Conservation (phyloP, 2,329 filamentous ascomycete genomes). For the Aspergillus eucalypticola region DNA sequence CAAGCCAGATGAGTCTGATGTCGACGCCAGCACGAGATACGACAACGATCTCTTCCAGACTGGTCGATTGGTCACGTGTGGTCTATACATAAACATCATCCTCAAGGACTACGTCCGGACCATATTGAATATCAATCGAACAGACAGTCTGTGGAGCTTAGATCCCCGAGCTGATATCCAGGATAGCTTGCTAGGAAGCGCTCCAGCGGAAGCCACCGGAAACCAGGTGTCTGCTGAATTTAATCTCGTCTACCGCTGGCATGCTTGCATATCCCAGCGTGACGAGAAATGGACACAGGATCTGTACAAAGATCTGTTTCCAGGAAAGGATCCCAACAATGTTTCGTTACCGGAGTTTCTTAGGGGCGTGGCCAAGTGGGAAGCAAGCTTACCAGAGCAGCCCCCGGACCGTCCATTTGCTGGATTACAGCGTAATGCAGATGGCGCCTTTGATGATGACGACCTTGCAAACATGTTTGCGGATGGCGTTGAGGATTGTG, state of each 20-base stretch:
- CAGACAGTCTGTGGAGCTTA: slow-evolving; percentile 61
- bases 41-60: slow-evolving; percentile 55
- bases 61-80: slow-evolving; percentile 55
- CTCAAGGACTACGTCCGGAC: slow-evolving; percentile 62
- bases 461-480: slow-evolving; percentile 60
- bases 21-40: slow-evolving; percentile 38
- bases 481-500: slow-evolving; percentile 61
- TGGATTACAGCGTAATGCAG: slow-evolving; percentile 47
- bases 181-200: slow-evolving; percentile 47
- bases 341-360: slow-evolving; percentile 44
- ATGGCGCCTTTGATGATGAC: slow-evolving; percentile 59
- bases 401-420: slow-evolving; percentile 53
- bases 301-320: slow-evolving; percentile 53
- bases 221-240: slow-evolving; percentile 70
- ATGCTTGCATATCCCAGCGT: slow-evolving; percentile 60
- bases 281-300: slow-evolving; percentile 65
- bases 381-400: slow-evolving; percentile 44
- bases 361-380: slow-evolving; percentile 43
- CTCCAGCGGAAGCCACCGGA: slow-evolving; percentile 58
- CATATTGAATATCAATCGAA: slow-evolving; percentile 61
- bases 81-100: slow-evolving; percentile 59
- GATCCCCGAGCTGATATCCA: slow-evolving; percentile 63
- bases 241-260: slow-evolving; percentile 67
- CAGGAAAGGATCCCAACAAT: slow-evolving; percentile 36
- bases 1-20: slow-evolving; percentile 47